These are phyloP conservation scores for Colletotrichum sp. DNA, from an alignment of 2,329 filamentous ascomycete genomes.

Conservation along the genomic window DNA sequence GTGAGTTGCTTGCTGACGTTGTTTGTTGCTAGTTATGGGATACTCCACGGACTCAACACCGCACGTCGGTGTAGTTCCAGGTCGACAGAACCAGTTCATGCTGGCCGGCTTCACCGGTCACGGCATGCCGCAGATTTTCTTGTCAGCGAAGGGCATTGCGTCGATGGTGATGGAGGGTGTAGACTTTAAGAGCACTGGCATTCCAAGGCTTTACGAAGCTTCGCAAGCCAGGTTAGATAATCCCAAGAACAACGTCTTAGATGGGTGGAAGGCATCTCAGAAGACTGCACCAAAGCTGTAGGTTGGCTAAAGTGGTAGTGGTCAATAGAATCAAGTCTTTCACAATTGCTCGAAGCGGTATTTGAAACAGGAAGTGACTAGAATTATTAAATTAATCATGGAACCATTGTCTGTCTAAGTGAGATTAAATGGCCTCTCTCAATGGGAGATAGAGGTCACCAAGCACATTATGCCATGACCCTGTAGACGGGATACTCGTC, in stretches of 20 bases:
- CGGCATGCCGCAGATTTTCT: constrained; percentile 53
- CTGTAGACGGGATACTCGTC: constrained; percentile 37
- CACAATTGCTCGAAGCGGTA: not conserved
- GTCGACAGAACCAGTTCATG: constrained; percentile 43
- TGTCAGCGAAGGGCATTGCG: constrained; percentile 43
- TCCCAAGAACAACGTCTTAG: constrained; percentile 17
- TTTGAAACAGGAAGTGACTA: not conserved
- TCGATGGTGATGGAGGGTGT: constrained; percentile 39
- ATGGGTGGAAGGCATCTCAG: not conserved
- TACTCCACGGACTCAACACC: constrained; percentile 46
- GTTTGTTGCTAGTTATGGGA: constrained; percentile 39
- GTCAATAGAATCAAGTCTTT: not conserved
- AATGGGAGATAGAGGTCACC: not conserved
- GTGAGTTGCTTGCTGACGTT: not conserved
- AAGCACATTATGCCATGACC: constrained; percentile 3
- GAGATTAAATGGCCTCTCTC: not conserved
- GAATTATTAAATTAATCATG: not conserved
- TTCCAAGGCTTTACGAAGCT: constrained; percentile 41
- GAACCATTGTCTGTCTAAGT: not conserved
- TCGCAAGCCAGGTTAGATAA: constrained; percentile 30
- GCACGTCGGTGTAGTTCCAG: constrained; percentile 48
- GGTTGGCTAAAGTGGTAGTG: not conserved
- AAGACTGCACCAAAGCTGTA: not conserved
- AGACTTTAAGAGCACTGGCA: constrained; percentile 37
- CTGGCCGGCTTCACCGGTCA: constrained; percentile 56